phyloP scores from a whole-genome alignment of 1,284 basidiomycete genomes.

The Bjerkandera adusta region DNA sequence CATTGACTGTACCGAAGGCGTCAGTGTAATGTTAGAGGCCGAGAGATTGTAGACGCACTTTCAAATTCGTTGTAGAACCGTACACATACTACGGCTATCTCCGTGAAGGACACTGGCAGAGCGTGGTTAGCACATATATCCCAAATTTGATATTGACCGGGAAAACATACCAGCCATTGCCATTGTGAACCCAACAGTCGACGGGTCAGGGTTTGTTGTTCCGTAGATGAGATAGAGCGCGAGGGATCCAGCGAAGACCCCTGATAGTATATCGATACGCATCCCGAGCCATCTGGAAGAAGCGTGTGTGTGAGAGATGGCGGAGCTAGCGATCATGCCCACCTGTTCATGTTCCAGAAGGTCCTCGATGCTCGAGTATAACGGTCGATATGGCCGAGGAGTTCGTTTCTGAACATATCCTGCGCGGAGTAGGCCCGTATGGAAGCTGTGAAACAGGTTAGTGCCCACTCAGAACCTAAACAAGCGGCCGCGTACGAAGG shows the following conservation, averaged over 20 bases:
- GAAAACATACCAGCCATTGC: slow-evolving; percentile 37
- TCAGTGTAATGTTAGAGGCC: not conserved
- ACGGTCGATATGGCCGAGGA: slow-evolving; percentile 42
- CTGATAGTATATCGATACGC: slow-evolving; percentile 47
- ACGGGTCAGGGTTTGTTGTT: slow-evolving; percentile 25
- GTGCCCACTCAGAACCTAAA: slow-evolving; percentile 18
- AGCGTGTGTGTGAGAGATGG: not conserved
- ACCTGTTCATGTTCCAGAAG: slow-evolving; percentile 55
- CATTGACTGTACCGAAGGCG: not conserved
- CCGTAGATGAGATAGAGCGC: slow-evolving; percentile 49
- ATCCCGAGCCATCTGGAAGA: slow-evolving; percentile 48
- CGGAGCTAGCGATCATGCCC: not conserved
- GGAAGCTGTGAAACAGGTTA: slow-evolving; percentile 39
- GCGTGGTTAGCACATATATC: not conserved
- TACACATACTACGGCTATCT: slow-evolving; percentile 51
- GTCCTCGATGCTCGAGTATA: slow-evolving; percentile 43
- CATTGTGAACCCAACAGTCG: slow-evolving; percentile 43
- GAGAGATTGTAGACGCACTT: slow-evolving; percentile 26
- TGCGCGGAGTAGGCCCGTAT: slow-evolving; percentile 61
- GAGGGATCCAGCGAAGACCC: slow-evolving; percentile 44
- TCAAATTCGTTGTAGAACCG: slow-evolving; percentile 57
- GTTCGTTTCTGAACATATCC: slow-evolving; percentile 41
- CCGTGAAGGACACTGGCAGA: slow-evolving; percentile 44
- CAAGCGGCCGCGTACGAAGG: slow-evolving; percentile 46
- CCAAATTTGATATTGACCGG: not conserved